Conservation (phyloP, 176 grass and related monocot species). For the Eragrostis nindensis region DNA sequence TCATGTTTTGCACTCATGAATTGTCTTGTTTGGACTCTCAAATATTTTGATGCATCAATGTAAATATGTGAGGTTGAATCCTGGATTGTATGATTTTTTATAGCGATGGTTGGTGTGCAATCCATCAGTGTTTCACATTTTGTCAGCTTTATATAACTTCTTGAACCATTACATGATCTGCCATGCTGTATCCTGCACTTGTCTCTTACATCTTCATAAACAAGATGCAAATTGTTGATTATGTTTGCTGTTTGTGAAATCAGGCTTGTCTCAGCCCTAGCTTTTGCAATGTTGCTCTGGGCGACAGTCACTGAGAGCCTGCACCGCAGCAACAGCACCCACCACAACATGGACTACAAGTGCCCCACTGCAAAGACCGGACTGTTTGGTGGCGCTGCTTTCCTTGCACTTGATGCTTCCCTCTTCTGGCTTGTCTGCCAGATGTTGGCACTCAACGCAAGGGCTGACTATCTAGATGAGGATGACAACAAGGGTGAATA, state of each 20-base stretch:
- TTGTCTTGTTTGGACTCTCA: neutral
- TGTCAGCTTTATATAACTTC: neutral
- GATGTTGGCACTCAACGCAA: constrained; percentile 80
- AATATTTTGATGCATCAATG: constrained; percentile 8
- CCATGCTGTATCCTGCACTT: neutral
- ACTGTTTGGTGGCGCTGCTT: constrained; percentile 78
- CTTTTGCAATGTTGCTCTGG: constrained; percentile 70
- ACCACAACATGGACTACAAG: constrained; percentile 54
- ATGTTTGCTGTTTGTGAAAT: constrained; percentile 30
- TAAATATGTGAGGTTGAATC: neutral
- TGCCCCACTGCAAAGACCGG: constrained; percentile 91
- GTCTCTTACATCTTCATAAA: neutral
- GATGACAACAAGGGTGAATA: constrained; percentile 67
- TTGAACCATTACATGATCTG: neutral
- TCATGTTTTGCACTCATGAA: constrained; percentile 3
- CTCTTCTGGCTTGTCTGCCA: constrained; percentile 77
- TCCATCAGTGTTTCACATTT: no score
- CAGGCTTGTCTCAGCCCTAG: constrained; percentile 66
- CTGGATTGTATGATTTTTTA: neutral
- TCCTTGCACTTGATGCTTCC: constrained; percentile 67
- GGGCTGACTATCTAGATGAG: constrained; percentile 69
- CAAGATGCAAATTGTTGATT: constrained; percentile 1
- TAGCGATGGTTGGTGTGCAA: no score
- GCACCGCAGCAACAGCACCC: constrained; percentile 51
- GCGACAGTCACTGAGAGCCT: constrained; percentile 59